Base-by-base conservation (phyloP, 2,329 filamentous ascomycete species). In the Cercospora sojina region DNA sequence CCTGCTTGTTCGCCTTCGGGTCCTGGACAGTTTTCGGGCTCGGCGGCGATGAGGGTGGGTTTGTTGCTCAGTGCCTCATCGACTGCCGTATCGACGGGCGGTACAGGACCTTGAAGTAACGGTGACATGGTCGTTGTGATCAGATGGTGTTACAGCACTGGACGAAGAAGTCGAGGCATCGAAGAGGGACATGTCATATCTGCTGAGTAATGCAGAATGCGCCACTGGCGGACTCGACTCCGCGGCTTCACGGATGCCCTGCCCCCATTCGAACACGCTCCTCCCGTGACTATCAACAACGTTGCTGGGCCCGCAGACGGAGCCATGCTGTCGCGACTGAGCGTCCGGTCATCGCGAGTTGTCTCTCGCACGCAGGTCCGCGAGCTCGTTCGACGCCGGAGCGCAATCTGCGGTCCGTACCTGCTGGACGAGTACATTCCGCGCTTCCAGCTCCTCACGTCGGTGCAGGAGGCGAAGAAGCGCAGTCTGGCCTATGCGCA, bases 21-120 rank as follows among this genome's bases (percentile, higher is more conserved):
- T 0, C 95, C 95, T 3, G 94, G 94, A 76, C 95, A 99, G 60
- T 67, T 60, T 38, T 69, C 67, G n/a, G 67, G 67, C 51, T 69
- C 67, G 47, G 95, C 94, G 20, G 95, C 95, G 70, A 98, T 91
- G 62, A 99, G 90, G 70, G 92, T 86, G 1, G 94, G 93, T 60
- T 91, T 89, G 64, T 87, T 83, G 79, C 93, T 93, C 64, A 93
- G 83, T 72, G 88, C 83, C 72, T 96, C 83, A 69, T 93, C 90
- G 66, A 92, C 89, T 69, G 89, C 84, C 60, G 89, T 83, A 43
- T 85, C 78, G 62, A 77, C 72, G 5, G 73, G 62, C 86, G 80
- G 78, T 10, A 77, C 85, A 59, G 90, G 86, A 74, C 90, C 88
- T 81, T 96, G 90, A 53, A 96, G 82, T 25, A 90, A 92, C 18